Percentiles rank a stretch among this genome's conserved stretches.
phyloP scores from a whole-genome alignment of 495 filamentous ascomycete species.

The Trichodelitschia bisporula region DNA sequence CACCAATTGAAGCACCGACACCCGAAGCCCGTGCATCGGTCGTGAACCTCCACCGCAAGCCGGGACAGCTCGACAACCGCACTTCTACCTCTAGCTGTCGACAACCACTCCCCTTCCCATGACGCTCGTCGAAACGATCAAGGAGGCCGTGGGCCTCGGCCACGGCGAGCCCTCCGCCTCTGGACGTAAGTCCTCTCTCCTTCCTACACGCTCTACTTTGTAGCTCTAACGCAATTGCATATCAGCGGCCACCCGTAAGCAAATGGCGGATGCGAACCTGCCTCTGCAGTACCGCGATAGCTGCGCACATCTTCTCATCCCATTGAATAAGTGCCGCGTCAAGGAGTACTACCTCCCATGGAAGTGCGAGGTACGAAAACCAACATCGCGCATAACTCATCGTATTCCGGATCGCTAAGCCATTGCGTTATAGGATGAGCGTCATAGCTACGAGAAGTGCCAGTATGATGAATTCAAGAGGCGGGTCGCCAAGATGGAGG shows the following conservation, averaged over 20 bases:
- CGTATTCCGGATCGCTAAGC: no score
- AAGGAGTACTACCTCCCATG: conserved; percentile 87
- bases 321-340: conserved; percentile 80
- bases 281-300: conserved; percentile 81
- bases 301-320: conserved; percentile 82
- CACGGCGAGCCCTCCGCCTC: conserved; percentile 4
- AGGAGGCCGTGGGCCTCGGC: conserved; percentile 17
- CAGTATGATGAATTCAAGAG: conserved; percentile 98
- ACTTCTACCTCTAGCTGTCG: no score
- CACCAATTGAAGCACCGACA: no score
- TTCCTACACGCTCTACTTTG: no score
- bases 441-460: conserved; percentile 96
- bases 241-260: conserved; percentile 46
- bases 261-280: conserved; percentile 77
- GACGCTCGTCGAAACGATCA: conserved; percentile 17
- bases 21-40: no score
- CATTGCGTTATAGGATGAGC: conserved; percentile 48
- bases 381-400: no score
- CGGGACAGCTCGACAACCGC: no score
- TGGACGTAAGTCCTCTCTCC: conserved; percentile 4
- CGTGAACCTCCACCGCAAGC: no score
- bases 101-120: no score
- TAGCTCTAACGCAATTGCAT: no score
- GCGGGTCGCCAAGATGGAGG: conserved; percentile 94
- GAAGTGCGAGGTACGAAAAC: conserved; percentile 71